Base-by-base conservation (phyloP, 2,329 filamentous ascomycete species). In the Xylaria sp. region DNA sequence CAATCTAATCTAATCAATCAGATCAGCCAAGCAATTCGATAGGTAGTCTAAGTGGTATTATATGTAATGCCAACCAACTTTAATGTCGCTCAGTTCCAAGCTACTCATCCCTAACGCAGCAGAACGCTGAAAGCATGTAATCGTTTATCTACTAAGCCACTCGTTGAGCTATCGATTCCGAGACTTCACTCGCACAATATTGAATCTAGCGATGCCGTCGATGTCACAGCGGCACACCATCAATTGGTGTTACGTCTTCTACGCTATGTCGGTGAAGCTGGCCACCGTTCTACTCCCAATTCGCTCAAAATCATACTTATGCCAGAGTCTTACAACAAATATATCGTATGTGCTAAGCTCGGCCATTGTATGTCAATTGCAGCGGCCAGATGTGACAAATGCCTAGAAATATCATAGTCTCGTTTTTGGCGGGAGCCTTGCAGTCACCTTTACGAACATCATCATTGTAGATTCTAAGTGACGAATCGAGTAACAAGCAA, bases 171-270 rank as follows among this genome's bases (percentile, higher is more conserved):
- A 50, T 16, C 12, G 18, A 16, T 42, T 57, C 61, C 1, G 29
- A 57, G 16, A 25, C 16, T 57, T 60, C n/a, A n/a, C n/a, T n/a
- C n/a, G n/a, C n/a, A n/a, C n/a, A n/a, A n/a, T n/a, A n/a, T n/a
- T n/a, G n/a, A n/a, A n/a, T n/a, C 86, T 0, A 79, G 84, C 0
- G 76, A 81, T 0, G 90, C 93, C 0, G 86, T 90, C 0, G 75
- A 79, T 0, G 88, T 93, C 47, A 88, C 88, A 0, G 85, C 84
- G 90, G 81, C 77, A 81, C 64, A 86, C 83, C 0, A 85, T 88
- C 8, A 86, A 89, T 71, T 89, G 86, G 85, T 93, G 90, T 74
- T 93, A 93, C 74, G 85, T 93, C 32, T 87, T 92, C 75, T 93
- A 91, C 69, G 90, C 88, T 0, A 77, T 88, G 21, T 88, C 87